Percentiles rank a stretch among this genome's conserved stretches.
Evolutionary conservation across 805 yeast species (phyloP).

Genomic region (Ogataea siamensis): DNA sequence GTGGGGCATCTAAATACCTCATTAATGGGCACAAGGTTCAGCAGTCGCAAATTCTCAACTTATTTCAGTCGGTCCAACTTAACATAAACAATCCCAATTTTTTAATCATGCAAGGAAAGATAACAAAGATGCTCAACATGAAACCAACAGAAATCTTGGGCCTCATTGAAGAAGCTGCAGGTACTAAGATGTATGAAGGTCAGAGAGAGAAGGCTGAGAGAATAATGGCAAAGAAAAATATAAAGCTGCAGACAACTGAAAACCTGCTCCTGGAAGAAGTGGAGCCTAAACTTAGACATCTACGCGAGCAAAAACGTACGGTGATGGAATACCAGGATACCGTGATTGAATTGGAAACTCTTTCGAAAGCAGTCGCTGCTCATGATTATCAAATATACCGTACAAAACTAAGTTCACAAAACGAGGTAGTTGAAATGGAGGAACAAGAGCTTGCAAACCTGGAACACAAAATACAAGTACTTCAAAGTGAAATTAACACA

Average conservation of each 20-base stretch:
- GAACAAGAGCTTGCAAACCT: constrained; percentile 41
- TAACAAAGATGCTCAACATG: constrained; percentile 96
- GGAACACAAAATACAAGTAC: constrained; percentile 42
- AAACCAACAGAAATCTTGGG: constrained; percentile 87
- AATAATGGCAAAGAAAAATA: constrained; percentile 88
- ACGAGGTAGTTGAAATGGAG: constrained; percentile 42
- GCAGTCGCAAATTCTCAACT: constrained; percentile 83
- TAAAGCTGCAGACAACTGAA: constrained; percentile 76
- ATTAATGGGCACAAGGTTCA: constrained; percentile 97
- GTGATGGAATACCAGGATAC: constrained; percentile 85
- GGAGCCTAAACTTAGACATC: constrained; percentile 82
- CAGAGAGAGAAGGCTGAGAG: constrained; percentile 88
- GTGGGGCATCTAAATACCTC: constrained; percentile 88
- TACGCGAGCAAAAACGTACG: constrained; percentile 76
- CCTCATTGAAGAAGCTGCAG: constrained; percentile 96
- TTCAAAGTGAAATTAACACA: constrained; percentile 53
- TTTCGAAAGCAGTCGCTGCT: constrained; percentile 71
- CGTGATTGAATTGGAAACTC: constrained; percentile 74
- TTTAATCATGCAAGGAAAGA: constrained; percentile 97
- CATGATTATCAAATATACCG: constrained; percentile 58
- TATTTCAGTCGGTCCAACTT: constrained; percentile 92
- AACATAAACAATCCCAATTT: constrained; percentile 97
- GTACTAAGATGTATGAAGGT: constrained; percentile 93
- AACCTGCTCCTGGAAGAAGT: constrained; percentile 78
- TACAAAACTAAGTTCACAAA: constrained; percentile 41